Base-by-base conservation (phyloP, 129 eudicot species). In the Artemisia argyi region DNA sequence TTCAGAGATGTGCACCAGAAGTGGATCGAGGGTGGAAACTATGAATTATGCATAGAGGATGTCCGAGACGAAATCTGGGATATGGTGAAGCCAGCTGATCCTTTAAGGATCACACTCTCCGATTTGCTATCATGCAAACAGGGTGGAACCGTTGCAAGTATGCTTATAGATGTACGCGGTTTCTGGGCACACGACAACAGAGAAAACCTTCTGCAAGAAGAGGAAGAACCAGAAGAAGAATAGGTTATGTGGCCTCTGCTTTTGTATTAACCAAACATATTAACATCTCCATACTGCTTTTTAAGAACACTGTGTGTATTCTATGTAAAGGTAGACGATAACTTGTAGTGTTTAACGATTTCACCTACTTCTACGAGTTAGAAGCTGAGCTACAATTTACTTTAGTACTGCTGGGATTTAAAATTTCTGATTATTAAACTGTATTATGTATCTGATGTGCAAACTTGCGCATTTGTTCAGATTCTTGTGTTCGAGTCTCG, bases 51-150 rank as follows among this genome's bases (percentile, higher is more conserved):
- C 69, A 89, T 93, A 28, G 98, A 93, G 78, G 98, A 93, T 62
- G 98, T 93, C 54, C 79, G 98, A 61, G 98, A 93, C 71, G 98
- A 93, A 78, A 93, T 93, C 18, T 93, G 98, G 98, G 97, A 93
- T 71, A 90, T 94, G 98, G 98, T 94, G 82, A 94, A 94, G 76
- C 97, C 98, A 51, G 84, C 80, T 13, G 98, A 94, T 72, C 91
- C 96, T 16, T 61, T 90, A 47, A 90, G 59, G 72, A 88, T 94
- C 68, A 85, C 93, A 5, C 86, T 94, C 30, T 85, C 85, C 3
- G 97, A 90, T 90, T 66, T 93, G 68, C 75, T 93, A 52, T 81
- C 84, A 3, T 89, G 98, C 87, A 93, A 94, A 80, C 98, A 94
- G 58, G 98, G 98, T 52, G 98, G 98, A 3, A 94, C 98, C 0